Percentiles rank a stretch among this genome's conserved stretches.
These are phyloP conservation scores for Cinnamomum chago DNA, from an alignment of 164 flowering plant genomes.

Conservation along the genomic window DNA sequence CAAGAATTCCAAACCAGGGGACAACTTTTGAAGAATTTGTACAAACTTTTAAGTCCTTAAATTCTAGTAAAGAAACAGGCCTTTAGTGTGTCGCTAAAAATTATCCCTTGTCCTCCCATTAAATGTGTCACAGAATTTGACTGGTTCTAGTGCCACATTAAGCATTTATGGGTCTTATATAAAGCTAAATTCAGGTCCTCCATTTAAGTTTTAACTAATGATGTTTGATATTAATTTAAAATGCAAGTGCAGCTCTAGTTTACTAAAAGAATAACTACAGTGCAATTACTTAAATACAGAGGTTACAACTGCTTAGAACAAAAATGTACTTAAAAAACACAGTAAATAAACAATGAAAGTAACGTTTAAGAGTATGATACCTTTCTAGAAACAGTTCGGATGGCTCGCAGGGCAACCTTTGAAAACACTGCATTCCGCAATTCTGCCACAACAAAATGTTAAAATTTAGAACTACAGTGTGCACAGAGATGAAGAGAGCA, in stretches of 20 bases:
- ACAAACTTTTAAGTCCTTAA: too few species aligned
- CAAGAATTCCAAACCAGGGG: too few species aligned
- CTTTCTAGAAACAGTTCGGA: constrained; percentile 86
- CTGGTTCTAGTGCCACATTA: too few species aligned
- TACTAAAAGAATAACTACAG: background rate
- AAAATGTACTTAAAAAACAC: background rate
- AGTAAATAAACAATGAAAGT: background rate
- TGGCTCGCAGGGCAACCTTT: constrained; percentile 89
- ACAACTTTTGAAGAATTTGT: too few species aligned
- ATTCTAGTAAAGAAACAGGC: too few species aligned
- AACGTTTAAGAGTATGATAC: constrained; percentile 21
- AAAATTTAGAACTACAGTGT: background rate
- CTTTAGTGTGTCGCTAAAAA: too few species aligned
- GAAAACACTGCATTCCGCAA: constrained; percentile 97
- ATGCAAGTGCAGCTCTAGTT: background rate
- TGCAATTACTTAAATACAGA: background rate
- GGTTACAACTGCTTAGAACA: background rate
- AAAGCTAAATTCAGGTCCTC: too few species aligned
- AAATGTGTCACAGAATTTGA: too few species aligned
- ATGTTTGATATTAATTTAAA: background rate
- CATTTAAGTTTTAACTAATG: background rate
- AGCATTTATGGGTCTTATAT: too few species aligned
- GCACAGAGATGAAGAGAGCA: background rate
- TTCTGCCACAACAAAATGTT: constrained; percentile 38
- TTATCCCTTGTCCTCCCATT: too few species aligned